Conservation (phyloP, 495 filamentous ascomycete species). For the Penicillium alfredii region DNA sequence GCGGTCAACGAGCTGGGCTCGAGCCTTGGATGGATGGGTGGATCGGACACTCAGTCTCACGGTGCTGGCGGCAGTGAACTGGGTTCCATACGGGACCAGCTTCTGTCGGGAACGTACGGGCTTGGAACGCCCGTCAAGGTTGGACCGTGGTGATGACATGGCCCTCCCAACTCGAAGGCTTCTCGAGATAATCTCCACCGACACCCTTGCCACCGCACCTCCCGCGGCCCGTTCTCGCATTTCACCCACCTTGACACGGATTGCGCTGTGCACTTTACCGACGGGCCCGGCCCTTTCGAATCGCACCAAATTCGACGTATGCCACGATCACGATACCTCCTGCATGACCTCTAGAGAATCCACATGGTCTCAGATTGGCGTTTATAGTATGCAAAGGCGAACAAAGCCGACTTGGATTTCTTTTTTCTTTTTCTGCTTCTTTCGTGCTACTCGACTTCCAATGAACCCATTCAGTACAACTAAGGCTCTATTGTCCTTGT, state of each 20-base stretch:
- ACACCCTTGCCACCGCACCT: conserved; percentile 4
- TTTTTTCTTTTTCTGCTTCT: conserved; percentile 13
- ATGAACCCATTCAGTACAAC: conserved; percentile 3
- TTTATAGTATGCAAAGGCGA: conserved; percentile 40
- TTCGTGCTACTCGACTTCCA: conserved; percentile 6
- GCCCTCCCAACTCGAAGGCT: no score
- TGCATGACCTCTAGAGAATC: conserved; percentile 44
- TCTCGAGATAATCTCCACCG: no score
- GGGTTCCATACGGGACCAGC: conserved; percentile 69
- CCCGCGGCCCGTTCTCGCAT: conserved; percentile 6
- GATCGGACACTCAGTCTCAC: conserved; percentile 41
- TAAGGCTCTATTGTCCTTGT: conserved; percentile 6
- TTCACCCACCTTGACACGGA: no score
- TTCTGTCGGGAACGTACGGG: conserved; percentile 73
- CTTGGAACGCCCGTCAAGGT: conserved; percentile 63
- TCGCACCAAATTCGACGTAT: conserved; percentile 34
- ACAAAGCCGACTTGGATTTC: conserved; percentile 15
- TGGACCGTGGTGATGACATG: conserved; percentile 66
- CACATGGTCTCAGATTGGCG: conserved; percentile 38
- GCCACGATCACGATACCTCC: conserved; percentile 44
- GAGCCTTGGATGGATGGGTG: conserved; percentile 72
- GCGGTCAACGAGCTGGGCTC: conserved; percentile 71
- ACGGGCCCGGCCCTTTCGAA: conserved; percentile 23
- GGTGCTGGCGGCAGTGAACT: conserved; percentile 43
- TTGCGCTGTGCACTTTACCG: no score